A percentile compares a stretch with the other conserved stretches of the same genome.
These are phyloP conservation scores for Ustilago hordei DNA, from an alignment of 1,284 basidiomycete genomes.

Conservation along the genomic window DNA sequence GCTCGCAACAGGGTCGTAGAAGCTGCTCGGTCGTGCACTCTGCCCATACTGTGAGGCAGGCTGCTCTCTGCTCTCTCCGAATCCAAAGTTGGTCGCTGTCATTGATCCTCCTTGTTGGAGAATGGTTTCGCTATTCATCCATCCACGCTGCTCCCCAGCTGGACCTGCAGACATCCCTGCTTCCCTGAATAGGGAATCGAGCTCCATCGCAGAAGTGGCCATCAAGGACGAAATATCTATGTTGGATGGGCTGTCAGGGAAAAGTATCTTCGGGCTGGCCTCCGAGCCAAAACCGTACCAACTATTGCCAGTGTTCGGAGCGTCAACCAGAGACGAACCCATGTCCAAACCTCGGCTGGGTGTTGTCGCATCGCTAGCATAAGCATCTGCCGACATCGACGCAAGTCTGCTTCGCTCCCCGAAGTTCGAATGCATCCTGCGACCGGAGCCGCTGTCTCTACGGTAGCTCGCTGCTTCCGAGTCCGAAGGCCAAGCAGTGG, in stretches of 20 bases:
- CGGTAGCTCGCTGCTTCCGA: slow-evolving; percentile 10
- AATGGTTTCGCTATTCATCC: slow-evolving; percentile 1
- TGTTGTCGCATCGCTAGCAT: slow-evolving; percentile 26
- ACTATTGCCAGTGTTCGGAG: slow-evolving; percentile 4
- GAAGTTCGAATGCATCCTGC: neutral
- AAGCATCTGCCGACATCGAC: slow-evolving; percentile 17
- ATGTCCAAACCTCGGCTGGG: slow-evolving; percentile 42
- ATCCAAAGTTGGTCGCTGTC: neutral
- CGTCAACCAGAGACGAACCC: slow-evolving; percentile 10
- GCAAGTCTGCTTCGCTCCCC: slow-evolving; percentile 9
- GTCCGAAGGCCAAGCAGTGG: slow-evolving; percentile 16
- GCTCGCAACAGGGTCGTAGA: slow-evolving; percentile 21
- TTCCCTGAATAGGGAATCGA: slow-evolving; percentile 46
- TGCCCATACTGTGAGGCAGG: slow-evolving; percentile 7
- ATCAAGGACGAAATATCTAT: slow-evolving; percentile 50
- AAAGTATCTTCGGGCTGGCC: slow-evolving; percentile 33
- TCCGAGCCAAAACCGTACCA: slow-evolving; percentile 32
- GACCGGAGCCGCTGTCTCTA: neutral
- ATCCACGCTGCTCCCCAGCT: slow-evolving; percentile 28
- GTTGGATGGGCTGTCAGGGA: slow-evolving; percentile 48
- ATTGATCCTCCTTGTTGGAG: slow-evolving; percentile 1
- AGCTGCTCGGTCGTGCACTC: slow-evolving; percentile 8
- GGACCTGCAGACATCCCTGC: slow-evolving; percentile 40
- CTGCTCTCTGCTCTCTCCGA: slow-evolving; percentile 10
- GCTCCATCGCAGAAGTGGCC: slow-evolving; percentile 53